phyloP scores from a whole-genome alignment of 805 yeast species.

The Barnettozyma sucrosica region DNA sequence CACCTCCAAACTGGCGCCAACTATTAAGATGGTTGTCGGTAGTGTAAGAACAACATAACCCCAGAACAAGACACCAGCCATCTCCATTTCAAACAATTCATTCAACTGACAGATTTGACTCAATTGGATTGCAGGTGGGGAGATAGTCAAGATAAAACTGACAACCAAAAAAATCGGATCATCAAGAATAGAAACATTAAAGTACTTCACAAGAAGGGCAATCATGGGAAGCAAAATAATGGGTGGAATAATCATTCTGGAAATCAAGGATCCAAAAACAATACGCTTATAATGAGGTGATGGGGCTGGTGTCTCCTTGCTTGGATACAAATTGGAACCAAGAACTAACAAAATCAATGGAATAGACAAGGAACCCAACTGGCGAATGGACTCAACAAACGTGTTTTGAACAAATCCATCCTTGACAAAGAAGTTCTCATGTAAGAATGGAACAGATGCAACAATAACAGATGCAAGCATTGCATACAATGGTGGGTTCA shows the following conservation, averaged over 20 bases:
- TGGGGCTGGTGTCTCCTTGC: constrained; percentile 60
- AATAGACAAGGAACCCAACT: constrained; percentile 69
- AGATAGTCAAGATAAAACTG: constrained; percentile 65
- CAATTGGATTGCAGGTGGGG: constrained; percentile 81
- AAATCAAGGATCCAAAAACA: constrained; percentile 61
- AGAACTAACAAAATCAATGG: constrained; percentile 71
- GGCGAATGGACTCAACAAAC: constrained; percentile 53
- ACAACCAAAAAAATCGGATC: constrained; percentile 80
- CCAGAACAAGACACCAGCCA: constrained; percentile 80
- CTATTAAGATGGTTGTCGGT: constrained; percentile 70
- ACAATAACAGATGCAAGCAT: constrained; percentile 65
- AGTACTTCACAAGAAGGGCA: constrained; percentile 55
- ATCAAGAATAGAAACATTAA: constrained; percentile 62
- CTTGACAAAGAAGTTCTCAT: constrained; percentile 49
- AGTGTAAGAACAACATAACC: constrained; percentile 72
- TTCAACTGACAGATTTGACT: constrained; percentile 78
- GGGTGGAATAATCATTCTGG: constrained; percentile 77
- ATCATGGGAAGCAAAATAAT: constrained; percentile 61
- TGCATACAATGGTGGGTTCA: constrained; percentile 84
- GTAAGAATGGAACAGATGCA: constrained; percentile 58
- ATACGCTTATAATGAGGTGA: constrained; percentile 57
- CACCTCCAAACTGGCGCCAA: constrained; percentile 53
- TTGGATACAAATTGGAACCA: constrained; percentile 74
- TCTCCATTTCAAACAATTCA: constrained; percentile 69
- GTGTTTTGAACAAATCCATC: constrained; percentile 64